phyloP scores from a whole-genome alignment of 2,329 filamentous ascomycete genomes.

The Lachnellula cervina region DNA sequence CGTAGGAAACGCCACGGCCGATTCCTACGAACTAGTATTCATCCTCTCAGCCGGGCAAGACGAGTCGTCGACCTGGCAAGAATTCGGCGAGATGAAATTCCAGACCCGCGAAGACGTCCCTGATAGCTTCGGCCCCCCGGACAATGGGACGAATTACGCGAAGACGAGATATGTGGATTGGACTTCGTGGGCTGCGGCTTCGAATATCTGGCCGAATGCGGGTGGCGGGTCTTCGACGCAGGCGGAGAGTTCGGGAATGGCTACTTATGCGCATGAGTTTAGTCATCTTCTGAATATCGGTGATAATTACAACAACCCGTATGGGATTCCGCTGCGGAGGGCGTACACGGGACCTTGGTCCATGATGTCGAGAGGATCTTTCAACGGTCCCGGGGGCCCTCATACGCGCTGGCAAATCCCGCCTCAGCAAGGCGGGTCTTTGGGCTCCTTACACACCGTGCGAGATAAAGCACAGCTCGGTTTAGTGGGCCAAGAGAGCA shows the following conservation, averaged over 20 bases:
- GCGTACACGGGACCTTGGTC: slow-evolving; percentile 11
- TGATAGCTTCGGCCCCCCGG: slow-evolving; percentile 11
- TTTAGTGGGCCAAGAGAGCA: slow-evolving; percentile 5
- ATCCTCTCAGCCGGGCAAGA: slow-evolving; percentile 14
- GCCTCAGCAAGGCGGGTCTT: slow-evolving; percentile 9
- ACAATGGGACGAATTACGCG: slow-evolving; percentile 9
- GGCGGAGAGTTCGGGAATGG: slow-evolving; percentile 12
- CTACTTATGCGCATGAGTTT: slow-evolving; percentile 13
- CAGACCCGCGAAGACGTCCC: slow-evolving; percentile 13
- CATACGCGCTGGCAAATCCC: slow-evolving; percentile 18
- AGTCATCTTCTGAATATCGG: slow-evolving; percentile 13
- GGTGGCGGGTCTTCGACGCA: slow-evolving; percentile 3
- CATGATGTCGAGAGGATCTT: slow-evolving; percentile 14
- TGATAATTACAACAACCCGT: slow-evolving; percentile 16
- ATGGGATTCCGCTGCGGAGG: slow-evolving; percentile 7
- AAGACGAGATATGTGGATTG: slow-evolving; percentile 14
- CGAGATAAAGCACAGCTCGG: slow-evolving; percentile 14
- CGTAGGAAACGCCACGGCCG: slow-evolving; percentile 5
- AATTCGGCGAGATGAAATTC: slow-evolving; percentile 18
- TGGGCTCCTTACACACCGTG: slow-evolving; percentile 13
- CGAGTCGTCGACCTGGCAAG: slow-evolving; percentile 15
- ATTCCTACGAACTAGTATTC: slow-evolving; percentile 11
- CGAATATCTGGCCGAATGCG: slow-evolving; percentile 12
- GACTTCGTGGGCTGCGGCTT: slow-evolving; percentile 11
- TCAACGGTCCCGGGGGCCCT: slow-evolving; percentile 16